Evolutionary conservation across 2,329 filamentous ascomycete genomes (phyloP), one percentile per base, ranked within the genome.

Genomic region (Phoma sp.): DNA sequence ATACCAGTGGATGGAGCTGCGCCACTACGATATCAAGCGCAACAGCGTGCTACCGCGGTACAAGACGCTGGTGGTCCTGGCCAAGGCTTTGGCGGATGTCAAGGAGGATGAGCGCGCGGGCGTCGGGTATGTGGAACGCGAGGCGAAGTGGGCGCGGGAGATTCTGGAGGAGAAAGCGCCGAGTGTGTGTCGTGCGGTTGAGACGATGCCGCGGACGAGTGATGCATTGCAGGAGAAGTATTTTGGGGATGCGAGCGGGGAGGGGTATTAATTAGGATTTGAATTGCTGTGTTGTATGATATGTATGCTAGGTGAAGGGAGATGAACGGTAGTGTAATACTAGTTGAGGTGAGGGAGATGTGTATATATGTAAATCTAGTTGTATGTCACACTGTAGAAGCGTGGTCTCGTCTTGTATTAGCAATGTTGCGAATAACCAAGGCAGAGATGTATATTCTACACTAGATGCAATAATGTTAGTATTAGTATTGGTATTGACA

Each of bases 41-140:
- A 29, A 48, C 14, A 47, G 36, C 17, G 47, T 78, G 14, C 58
- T 78, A 53, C 78, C 78, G 10, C 63, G 74, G 21, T 81, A 81
- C 59, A 68, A 70, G 54, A 81, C 78, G 1, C 54, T 81, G 34
- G 74, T 81, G 3, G 53, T 75, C 6, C 64, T 81, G 11, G 78
- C 73, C 11, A 64, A 66, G n/a, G 74, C 73, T 2, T 61, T 76
- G 42, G 57, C 74, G 7, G 57, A 70, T 21, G 58, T 79, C 12
- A 68, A 69, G 45, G 60, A 64, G 5, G 60, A 74, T 7, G 76
- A 79, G 53, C 62, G 64, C 14, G 62, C 68, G 15, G 68, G 68
- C 15, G 30, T 64, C 7, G 67, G 69, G 10, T 67, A 66, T 36
- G 55, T 69, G 56, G 42, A 52, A 12, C 47, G 60, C 17, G 45